Evolutionary conservation across 371 early-diverging fungal genomes (phyloP).

Genomic region (Mortierella sp.): DNA sequence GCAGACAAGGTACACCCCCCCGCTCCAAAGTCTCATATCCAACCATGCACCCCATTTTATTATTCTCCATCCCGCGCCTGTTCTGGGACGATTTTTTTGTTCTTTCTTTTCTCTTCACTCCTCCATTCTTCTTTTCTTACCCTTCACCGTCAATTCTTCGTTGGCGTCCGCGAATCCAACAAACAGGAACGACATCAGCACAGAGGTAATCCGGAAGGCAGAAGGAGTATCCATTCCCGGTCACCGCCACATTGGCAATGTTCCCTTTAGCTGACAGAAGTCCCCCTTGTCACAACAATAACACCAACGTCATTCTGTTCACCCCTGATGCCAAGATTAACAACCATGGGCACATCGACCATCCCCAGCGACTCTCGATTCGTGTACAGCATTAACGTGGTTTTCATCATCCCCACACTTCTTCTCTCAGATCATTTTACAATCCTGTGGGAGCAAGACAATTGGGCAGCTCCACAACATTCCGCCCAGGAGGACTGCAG

Average conservation of each 20-base stretch:
- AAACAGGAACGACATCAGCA: not conserved
- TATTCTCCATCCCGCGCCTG: not conserved
- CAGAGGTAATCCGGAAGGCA: too few species aligned
- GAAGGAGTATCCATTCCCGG: too few species aligned
- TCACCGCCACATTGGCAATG: too few species aligned
- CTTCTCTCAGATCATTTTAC: not conserved
- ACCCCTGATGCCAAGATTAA: not conserved
- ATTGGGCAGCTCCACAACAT: not conserved
- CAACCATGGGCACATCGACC: not conserved
- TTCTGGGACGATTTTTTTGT: not conserved
- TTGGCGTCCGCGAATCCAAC: not conserved
- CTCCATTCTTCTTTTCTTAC: not conserved
- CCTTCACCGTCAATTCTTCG: not conserved
- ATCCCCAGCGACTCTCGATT: not conserved
- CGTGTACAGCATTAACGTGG: not conserved
- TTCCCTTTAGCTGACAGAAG: not conserved
- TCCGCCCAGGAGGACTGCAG: not conserved
- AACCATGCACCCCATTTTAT: not conserved
- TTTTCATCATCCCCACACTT: not conserved
- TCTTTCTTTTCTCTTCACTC: not conserved
- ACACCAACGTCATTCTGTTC: not conserved
- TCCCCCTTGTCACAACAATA: too few species aligned
- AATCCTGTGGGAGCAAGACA: not conserved
- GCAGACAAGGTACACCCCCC: not conserved
- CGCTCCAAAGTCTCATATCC: not conserved